These are phyloP conservation scores for Cytospora schulzeri DNA, from an alignment of 2,329 filamentous ascomycete genomes.

Conservation along the genomic window DNA sequence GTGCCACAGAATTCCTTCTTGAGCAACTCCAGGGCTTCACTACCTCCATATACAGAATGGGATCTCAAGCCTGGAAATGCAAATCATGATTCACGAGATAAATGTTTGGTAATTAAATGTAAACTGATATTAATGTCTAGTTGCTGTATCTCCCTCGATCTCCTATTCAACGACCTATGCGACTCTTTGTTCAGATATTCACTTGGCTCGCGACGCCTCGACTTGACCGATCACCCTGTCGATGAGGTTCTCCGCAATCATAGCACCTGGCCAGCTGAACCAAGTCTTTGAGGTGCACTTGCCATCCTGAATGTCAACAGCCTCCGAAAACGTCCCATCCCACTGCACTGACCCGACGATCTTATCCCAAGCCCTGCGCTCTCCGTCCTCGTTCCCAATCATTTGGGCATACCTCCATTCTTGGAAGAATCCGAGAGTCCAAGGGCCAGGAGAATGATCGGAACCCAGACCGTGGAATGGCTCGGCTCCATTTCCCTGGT, in stretches of 20 bases:
- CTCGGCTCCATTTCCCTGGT: slow-evolving; percentile 17
- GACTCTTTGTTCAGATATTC: too few relatives aligned
- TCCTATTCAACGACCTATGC: neutral
- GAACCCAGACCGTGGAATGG: slow-evolving; percentile 29
- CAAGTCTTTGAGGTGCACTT: slow-evolving; percentile 31
- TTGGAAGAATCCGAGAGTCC: slow-evolving; percentile 31
- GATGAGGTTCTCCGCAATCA: slow-evolving; percentile 27
- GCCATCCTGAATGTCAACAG: slow-evolving; percentile 26
- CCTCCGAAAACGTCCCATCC: slow-evolving; percentile 31
- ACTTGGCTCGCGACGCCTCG: neutral
- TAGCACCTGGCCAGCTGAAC: slow-evolving; percentile 32
- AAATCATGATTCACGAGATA: neutral
- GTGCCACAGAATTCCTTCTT: too few relatives aligned
- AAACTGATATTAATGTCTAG: neutral
- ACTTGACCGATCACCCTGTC: slow-evolving; percentile 8
- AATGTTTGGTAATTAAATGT: neutral
- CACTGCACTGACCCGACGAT: slow-evolving; percentile 30
- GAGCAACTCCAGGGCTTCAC: too few relatives aligned
- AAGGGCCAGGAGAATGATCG: slow-evolving; percentile 28
- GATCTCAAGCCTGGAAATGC: neutral
- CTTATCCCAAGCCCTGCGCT: slow-evolving; percentile 26
- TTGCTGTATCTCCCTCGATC: neutral
- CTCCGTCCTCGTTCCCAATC: neutral
- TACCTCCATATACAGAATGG: too few relatives aligned
- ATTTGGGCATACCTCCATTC: slow-evolving; percentile 29